These are phyloP conservation scores for Omphalotus guepiniiformis DNA, from an alignment of 768 basidiomycete genomes.

Conservation along the genomic window DNA sequence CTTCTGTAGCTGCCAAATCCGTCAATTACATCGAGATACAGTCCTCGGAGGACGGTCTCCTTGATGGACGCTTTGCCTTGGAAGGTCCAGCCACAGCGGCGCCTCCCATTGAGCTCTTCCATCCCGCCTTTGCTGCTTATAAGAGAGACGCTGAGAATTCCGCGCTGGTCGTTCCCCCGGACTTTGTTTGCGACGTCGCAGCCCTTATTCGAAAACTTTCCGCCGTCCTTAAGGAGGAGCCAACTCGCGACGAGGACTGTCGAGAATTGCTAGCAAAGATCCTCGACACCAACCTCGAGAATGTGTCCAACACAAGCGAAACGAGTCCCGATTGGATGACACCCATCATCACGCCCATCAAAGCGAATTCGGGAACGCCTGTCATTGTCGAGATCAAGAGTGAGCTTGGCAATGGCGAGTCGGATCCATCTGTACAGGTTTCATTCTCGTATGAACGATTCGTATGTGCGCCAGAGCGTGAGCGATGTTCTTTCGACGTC, in stretches of 20 bases:
- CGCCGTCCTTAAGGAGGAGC: constrained; percentile 2
- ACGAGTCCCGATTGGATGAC: constrained; percentile 1
- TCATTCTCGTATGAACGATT: constrained; percentile 16
- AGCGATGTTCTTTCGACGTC: not conserved
- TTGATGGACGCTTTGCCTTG: constrained; percentile 7
- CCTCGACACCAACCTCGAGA: not conserved
- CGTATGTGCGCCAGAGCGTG: constrained; percentile 7
- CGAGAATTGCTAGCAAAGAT: not conserved
- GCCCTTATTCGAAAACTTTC: constrained; percentile 8
- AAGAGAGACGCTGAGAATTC: constrained; percentile 12
- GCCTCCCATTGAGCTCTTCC: constrained; percentile 10
- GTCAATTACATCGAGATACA: constrained; percentile 8
- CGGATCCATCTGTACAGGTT: constrained; percentile 21
- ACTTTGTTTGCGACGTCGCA: not conserved
- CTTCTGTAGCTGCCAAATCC: constrained; percentile 12
- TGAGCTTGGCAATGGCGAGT: constrained; percentile 15
- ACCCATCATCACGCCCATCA: not conserved
- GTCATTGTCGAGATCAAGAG: constrained; percentile 11
- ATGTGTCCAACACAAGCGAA: not conserved
- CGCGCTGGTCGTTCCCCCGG: constrained; percentile 1
- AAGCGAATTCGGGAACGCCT: not conserved
- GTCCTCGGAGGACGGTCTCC: not conserved
- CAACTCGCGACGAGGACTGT: not conserved
- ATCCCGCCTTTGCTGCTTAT: constrained; percentile 17
- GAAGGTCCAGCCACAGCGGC: not conserved